Evolutionary conservation across 108 stramenopile species (phyloP).

Genomic region (Hondaea fermentalgiana): DNA sequence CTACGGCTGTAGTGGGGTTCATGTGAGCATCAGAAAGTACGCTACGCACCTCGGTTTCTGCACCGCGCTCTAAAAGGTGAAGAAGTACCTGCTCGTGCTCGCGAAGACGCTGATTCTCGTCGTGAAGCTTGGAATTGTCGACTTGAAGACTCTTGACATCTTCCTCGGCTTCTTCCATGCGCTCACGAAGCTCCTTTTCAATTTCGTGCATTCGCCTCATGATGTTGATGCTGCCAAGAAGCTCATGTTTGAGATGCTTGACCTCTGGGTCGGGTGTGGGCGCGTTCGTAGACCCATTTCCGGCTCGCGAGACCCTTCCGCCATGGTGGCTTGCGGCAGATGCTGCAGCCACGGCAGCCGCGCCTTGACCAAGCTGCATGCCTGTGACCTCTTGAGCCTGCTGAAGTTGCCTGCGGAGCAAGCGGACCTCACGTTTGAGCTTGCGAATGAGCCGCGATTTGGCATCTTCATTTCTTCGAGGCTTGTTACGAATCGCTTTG

Average conservation of each 20-base stretch:
- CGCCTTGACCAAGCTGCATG: neutral
- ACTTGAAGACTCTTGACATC: neutral
- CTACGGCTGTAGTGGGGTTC: neutral
- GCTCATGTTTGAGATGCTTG: neutral
- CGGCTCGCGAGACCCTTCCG: neutral
- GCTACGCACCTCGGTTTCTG: neutral
- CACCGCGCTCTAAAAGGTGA: neutral
- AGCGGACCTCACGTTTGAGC: neutral
- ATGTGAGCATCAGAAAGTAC: neutral
- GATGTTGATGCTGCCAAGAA: neutral
- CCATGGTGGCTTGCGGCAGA: neutral
- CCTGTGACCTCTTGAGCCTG: neutral
- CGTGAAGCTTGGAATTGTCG: neutral
- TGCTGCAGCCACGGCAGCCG: neutral
- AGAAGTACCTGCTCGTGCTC: conserved; percentile 1
- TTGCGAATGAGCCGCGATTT: neutral
- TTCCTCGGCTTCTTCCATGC: conserved; percentile 11
- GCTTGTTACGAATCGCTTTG: conserved; percentile 33
- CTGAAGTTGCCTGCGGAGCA: neutral
- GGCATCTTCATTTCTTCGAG: neutral
- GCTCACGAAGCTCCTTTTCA: neutral
- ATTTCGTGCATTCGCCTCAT: conserved; percentile 11
- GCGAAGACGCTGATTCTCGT: neutral
- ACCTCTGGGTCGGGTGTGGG: neutral
- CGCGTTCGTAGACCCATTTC: too few species aligned